Evolutionary conservation across 208 protist genomes (phyloP), one percentile per base, ranked within the genome.

Genomic region (Balamuthia mandrillaris): DNA sequence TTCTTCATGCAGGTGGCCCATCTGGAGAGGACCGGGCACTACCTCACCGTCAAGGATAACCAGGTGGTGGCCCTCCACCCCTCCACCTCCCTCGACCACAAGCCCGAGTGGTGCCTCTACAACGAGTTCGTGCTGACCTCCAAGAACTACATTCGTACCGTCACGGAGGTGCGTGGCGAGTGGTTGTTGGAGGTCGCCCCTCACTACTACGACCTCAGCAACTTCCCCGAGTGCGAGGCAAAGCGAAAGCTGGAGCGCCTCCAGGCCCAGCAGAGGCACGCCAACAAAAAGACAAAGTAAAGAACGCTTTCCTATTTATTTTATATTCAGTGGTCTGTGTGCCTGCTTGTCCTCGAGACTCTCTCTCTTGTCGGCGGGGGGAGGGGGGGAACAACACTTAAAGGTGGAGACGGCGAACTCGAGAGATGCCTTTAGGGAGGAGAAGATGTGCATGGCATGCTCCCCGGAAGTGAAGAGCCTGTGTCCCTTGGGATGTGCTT

Each of bases 101-200:
- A 98, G 68, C 97, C 97, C n/a, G 96, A 98, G 87, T 98, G 97
- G 94, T 94, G 97, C 7, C 87, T 99, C 1, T 99, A 98, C 88
- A 96, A 99, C 89, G 97, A 99, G 89, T 97, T 99, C 84, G 97
- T 99, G 12, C 91, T 97, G 44, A 97, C 95, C 5, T 91, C 89
- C 45, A 92, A 94, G 79, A 93, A 96, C 39, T 99, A 98, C 93
- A 98, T 99, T 70, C 92, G 98, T 68, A 99, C 97, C 18, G 93
- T 98, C 0, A 98, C 97, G 0, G 94, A 96, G 6, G 85, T 99
- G 39, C 94, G 96, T 27, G 93, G 96, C 42, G 97, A 98, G 45
- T 98, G 97, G 96, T 60, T 92, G 18, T 4, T 92, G 0, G 87
- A 91, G 14, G 29, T 91, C 1, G 92, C 94, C 0, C 92, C 94